Evolutionary conservation across 176 grass and related monocot species (phyloP), one percentile per base, ranked within the genome.

Genomic region (Oryza glumipatula): DNA sequence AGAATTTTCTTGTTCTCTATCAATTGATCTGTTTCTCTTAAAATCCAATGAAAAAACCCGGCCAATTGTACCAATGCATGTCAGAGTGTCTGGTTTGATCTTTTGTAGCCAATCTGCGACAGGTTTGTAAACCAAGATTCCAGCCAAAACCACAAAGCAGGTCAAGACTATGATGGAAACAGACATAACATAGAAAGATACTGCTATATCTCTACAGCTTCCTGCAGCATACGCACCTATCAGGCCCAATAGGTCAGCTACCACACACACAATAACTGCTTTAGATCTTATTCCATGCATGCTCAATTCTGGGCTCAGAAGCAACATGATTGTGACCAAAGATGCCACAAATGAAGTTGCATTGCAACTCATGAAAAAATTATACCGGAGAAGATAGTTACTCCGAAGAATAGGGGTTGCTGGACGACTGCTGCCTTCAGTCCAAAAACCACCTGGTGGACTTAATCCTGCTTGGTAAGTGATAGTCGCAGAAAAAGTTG

Each of bases 381-480:
- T 69, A 38, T 86, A 86, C 10, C 74, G 80, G 7, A 0, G 0
- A 16, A 64, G 74, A 38, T 86, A 68, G 22, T 48, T 15, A 17
- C 30, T 74, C 15, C 49, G 84, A 78, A 90, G 88, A 35, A 87
- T 15, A 69, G 84, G 64, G 6, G 84, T 90, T 32, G 88, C 91
- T 47, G 91, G 75, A 82, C 0, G 5, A 4, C 71, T 7, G 0
- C 68, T 80, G 6, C 63, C 15, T 64, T 90, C 85, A 58, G 80
- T 68, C 91, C 88, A 93, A 47, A 93, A 85, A 7, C 91, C 88
- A 73, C 88, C 81, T 0, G 88, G 91, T 11, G 88, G 88, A 21
- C 32, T 88, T 72, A 93, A 85, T 35, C 88, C 91, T 16, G 72
- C 69, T 56, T 89, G 81, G 82, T 90, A 92, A 48, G 87, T 84